Percentiles rank a stretch among this genome's conserved stretches.
Conservation (phyloP, 2,329 filamentous ascomycete genomes). For the Claviceps sp. region DNA sequence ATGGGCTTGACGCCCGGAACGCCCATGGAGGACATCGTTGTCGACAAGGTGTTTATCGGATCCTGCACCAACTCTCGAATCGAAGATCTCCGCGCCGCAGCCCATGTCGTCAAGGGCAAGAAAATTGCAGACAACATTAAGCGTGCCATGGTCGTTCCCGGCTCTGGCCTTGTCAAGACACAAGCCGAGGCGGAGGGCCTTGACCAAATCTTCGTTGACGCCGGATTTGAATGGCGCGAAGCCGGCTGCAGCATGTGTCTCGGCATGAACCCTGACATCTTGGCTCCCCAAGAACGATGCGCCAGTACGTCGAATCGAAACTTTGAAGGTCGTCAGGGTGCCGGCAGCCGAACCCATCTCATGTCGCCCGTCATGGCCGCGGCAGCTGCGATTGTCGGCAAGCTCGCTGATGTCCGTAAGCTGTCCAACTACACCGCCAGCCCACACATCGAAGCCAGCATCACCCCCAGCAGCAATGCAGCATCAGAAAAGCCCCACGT, state of each 20-base stretch:
- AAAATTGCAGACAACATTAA: conserved; percentile 82
- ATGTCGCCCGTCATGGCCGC: conserved; percentile 98
- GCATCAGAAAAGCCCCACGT: conserved; percentile 30
- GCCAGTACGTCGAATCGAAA: conserved; percentile 95
- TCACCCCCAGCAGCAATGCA: conserved; percentile 15
- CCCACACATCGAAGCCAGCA: conserved; percentile 45
- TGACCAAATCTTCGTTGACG: conserved; percentile 80
- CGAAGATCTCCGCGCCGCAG: conserved; percentile 82
- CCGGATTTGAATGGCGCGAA: conserved; percentile 96
- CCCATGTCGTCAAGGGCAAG: conserved; percentile 72
- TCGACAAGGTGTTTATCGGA: conserved; percentile 97
- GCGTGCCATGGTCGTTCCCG: conserved; percentile 90
- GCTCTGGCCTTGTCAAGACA: conserved; percentile 85
- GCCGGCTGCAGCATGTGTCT: conserved; percentile 98
- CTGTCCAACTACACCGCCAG: conserved; percentile 48
- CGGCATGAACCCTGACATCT: conserved; percentile 97
- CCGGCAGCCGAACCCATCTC: conserved; percentile 78
- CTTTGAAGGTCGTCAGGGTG: conserved; percentile 92
- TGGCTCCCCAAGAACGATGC: conserved; percentile 82
- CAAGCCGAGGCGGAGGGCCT: conserved; percentile 86
- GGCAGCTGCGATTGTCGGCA: conserved; percentile 77
- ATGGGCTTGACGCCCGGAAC: conserved; percentile 86
- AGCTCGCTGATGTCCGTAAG: conserved; percentile 82
- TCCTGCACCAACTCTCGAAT: conserved; percentile 97
- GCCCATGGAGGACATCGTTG: conserved; percentile 75